Evolutionary conservation across 2,329 filamentous ascomycete genomes (phyloP).

Genomic region (Colletotrichum sp.): DNA sequence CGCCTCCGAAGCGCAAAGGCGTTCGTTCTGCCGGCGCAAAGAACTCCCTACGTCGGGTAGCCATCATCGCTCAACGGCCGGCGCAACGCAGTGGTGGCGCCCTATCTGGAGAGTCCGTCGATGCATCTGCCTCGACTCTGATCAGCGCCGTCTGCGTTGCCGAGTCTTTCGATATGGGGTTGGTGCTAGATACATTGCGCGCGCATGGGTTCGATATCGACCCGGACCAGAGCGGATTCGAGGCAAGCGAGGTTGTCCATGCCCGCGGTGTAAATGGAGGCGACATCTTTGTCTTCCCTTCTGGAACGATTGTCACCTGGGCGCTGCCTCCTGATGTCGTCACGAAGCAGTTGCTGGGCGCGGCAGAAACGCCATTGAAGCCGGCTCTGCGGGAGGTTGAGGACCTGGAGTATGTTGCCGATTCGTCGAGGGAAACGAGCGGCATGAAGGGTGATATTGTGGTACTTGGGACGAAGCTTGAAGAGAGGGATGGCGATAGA

Average conservation of each 20-base stretch:
- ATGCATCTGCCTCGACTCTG: conserved; percentile 43
- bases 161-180: conserved; percentile 67
- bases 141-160: conserved; percentile 67
- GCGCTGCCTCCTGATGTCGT: conserved; percentile 79
- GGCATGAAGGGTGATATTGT: conserved; percentile 87
- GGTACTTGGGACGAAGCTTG: conserved; percentile 77
- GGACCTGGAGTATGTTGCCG: conserved; percentile 85
- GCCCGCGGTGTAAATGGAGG: conserved; percentile 68
- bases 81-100: conserved; percentile 42
- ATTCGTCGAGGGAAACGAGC: conserved; percentile 74
- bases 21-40: conserved; percentile 56
- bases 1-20: conserved; percentile 47
- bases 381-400: conserved; percentile 78
- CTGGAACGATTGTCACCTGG: conserved; percentile 93
- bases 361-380: conserved; percentile 76
- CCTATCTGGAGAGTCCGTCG: conserved; percentile 35
- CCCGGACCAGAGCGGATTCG: conserved; percentile 65
- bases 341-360: conserved; percentile 73
- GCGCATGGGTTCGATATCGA: conserved; percentile 66
- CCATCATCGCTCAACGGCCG: conserved; percentile 79
- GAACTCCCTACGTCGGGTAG: conserved; percentile 81
- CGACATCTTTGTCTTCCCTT: conserved; percentile 95
- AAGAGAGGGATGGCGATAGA: conserved; percentile 46
- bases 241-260: conserved; percentile 66
- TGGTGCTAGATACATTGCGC: conserved; percentile 60